Evolutionary conservation across 176 grass and related monocot species (phyloP), one percentile per base, ranked within the genome.

Genomic region (Pharus latifolius): DNA sequence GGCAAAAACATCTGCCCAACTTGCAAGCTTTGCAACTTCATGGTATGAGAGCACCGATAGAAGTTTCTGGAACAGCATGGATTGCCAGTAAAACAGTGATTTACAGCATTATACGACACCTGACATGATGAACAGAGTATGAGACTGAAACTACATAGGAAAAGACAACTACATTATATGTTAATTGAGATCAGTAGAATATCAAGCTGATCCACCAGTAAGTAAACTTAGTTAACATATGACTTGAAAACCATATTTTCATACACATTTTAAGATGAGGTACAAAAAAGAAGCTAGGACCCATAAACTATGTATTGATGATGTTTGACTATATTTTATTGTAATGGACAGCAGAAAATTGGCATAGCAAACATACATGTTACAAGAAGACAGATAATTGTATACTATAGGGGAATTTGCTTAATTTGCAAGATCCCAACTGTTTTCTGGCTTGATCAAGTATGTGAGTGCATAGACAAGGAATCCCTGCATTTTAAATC

Each of bases 81-180:
- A 40, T 61, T 62, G 29, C 45, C 61, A 12, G 63, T 54, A 27
- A 85, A 79, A 18, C 62, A 74, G 67, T 65, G 55, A 30, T 79
- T 62, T 30, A 80, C 29, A 63, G 74, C 69, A 79, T 75, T 62
- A 69, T 14, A 74, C 2, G 67, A 64, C 2, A 83, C 68, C 85
- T 88, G 85, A 47, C 11, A 70, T 19, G 60, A 52, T 42, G 14
- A 14, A 66, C n/a, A 50, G 1, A 59, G 55, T 12, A 65, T 3
- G 13, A 50, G 42, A 40, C 6, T 7, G 31, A 49, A 49, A 45
- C 24, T 47, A 23, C 2, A 67, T 6, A 14, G 26, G 23, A 25
- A 46, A 15, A 11, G 35, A 7, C 72, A 60, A 11, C 7, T 46
- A 48, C 6, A 12, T 73, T 25, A 9, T 27, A 40, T 20, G 37